These are phyloP conservation scores for Urochloa ruziziensis DNA, from an alignment of 176 grass and related monocot genomes.

Conservation along the genomic window DNA sequence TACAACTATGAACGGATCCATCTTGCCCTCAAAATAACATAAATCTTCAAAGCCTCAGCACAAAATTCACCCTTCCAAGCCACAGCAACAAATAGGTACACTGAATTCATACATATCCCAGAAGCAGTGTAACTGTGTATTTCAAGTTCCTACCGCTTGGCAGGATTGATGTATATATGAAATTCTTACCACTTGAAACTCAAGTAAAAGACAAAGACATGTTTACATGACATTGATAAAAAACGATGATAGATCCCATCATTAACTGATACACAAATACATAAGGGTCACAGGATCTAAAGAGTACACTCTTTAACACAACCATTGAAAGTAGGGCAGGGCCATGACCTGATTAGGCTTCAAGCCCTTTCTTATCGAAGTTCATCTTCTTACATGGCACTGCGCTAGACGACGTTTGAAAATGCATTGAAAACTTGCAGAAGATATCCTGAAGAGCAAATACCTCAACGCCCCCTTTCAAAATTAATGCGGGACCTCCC, in stretches of 20 bases:
- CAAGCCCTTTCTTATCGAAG: background rate
- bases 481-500: conserved; percentile 89
- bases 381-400: conserved; percentile 1
- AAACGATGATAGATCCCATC: conserved; percentile 6
- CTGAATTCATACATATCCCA: background rate
- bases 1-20: background rate
- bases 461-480: conserved; percentile 64
- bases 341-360: background rate
- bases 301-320: conserved; percentile 9
- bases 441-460: conserved; percentile 14
- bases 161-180: background rate
- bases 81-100: background rate
- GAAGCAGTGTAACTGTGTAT: background rate
- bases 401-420: conserved; percentile 24
- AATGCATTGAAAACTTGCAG: background rate
- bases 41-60: background rate
- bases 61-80: background rate
- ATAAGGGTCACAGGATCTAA: conserved; percentile 2
- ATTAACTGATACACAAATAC: conserved; percentile 17
- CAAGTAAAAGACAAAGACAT: background rate
- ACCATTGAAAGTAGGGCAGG: background rate
- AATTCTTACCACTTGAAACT: background rate
- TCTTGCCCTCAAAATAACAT: background rate
- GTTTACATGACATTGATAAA: background rate
- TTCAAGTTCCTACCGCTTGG: too few species aligned